Evolutionary conservation across 2,329 filamentous ascomycete genomes (phyloP).

Genomic region (Aspergillus puulaauensis): DNA sequence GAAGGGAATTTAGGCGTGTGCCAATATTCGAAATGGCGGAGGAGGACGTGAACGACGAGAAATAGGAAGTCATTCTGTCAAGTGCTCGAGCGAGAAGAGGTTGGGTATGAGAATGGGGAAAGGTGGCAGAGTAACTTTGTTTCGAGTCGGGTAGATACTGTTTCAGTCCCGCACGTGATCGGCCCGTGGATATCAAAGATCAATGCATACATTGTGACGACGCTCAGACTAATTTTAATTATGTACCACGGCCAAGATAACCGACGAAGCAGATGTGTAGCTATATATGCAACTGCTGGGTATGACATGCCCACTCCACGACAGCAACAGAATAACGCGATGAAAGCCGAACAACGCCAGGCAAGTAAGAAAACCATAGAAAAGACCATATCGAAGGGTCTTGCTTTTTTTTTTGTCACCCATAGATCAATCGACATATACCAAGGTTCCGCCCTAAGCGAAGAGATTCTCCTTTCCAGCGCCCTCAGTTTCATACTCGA

Average conservation of each 20-base stretch:
- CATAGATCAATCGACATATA: not conserved
- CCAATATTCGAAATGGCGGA: constrained; percentile 53
- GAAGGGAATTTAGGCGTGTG: constrained; percentile 58
- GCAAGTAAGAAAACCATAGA: constrained; percentile 19
- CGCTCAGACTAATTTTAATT: constrained; percentile 1
- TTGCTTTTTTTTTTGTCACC: constrained; percentile 13
- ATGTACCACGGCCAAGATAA: constrained; percentile 6
- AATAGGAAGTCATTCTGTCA: constrained; percentile 71
- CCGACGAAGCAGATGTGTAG: constrained; percentile 10
- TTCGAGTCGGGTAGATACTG: not conserved
- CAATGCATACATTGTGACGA: not conserved
- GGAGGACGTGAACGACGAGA: constrained; percentile 62
- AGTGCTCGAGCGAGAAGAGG: not conserved
- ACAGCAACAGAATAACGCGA: constrained; percentile 17
- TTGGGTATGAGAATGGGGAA: not conserved
- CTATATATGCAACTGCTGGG: constrained; percentile 33
- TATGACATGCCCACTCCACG: constrained; percentile 35
- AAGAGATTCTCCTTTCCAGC: constrained; percentile 53
- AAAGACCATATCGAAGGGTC: constrained; percentile 3
- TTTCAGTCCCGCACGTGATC: constrained; percentile 12
- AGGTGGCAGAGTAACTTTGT: not conserved
- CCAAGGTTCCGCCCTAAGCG: constrained; percentile 25
- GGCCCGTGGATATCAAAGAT: not conserved
- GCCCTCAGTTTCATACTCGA: constrained; percentile 74
- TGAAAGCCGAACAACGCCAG: constrained; percentile 33